phyloP scores from a whole-genome alignment of 345 rosid species.

The Populus pruinosa region DNA sequence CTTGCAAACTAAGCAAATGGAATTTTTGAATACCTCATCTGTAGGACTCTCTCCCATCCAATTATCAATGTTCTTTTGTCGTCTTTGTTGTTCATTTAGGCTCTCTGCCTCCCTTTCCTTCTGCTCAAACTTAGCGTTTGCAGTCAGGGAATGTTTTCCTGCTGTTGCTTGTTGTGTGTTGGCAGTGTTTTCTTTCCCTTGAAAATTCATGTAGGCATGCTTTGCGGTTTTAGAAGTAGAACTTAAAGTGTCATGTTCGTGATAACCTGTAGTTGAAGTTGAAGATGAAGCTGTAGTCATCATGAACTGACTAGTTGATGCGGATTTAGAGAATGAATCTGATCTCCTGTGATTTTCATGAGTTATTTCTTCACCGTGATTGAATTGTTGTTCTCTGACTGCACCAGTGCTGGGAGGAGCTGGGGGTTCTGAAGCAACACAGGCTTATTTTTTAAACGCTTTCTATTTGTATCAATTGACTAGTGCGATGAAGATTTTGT shows the following conservation, averaged over 20 bases:
- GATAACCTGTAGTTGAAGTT: constrained; percentile 10
- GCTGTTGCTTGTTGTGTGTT: constrained; percentile 26
- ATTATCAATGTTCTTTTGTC: constrained; percentile 10
- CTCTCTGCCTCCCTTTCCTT: constrained; percentile 12
- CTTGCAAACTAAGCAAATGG: constrained; percentile 47
- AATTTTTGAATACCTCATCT: constrained; percentile 34
- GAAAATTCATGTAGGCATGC: constrained; percentile 11
- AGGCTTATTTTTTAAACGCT: background rate
- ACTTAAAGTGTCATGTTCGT: constrained; percentile 19
- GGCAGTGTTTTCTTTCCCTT: constrained; percentile 24
- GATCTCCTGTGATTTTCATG: constrained; percentile 12
- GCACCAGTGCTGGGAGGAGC: constrained; percentile 7
- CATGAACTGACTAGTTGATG: constrained; percentile 23
- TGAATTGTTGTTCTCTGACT: constrained; percentile 18
- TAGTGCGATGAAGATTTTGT: no score
- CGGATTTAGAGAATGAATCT: constrained; percentile 15
- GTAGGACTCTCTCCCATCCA: constrained; percentile 24
- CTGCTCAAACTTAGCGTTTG: constrained; percentile 8
- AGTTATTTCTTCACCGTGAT: constrained; percentile 19
- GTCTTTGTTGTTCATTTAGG: constrained; percentile 28
- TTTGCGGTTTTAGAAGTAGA: constrained; percentile 24
- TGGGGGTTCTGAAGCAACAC: constrained; percentile 25
- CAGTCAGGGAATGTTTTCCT: constrained; percentile 18
- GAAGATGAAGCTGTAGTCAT: constrained; percentile 8
- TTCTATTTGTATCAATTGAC: background rate